Percentiles rank a stretch among this genome's conserved stretches.
phyloP scores from a whole-genome alignment of 202 grass and related monocot genomes.

The Dendrocalamus latiflorus region DNA sequence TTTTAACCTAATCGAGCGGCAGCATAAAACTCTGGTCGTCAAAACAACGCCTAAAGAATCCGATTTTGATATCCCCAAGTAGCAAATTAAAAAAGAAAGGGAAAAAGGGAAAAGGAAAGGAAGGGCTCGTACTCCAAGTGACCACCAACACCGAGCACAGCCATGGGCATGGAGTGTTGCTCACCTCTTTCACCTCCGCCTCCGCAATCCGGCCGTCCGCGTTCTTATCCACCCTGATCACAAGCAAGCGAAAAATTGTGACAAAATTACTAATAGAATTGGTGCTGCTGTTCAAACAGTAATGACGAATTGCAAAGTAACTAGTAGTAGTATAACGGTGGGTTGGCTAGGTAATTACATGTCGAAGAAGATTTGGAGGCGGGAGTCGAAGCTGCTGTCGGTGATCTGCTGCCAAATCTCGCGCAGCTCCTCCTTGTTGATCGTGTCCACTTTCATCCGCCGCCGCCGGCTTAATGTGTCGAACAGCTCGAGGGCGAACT shows the following conservation, averaged over 20 bases:
- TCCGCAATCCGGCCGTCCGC: conserved; percentile 77
- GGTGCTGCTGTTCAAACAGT: background rate
- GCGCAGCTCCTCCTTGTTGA: conserved; percentile 84
- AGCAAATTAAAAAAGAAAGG: background rate
- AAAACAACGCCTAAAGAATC: conserved; percentile 14
- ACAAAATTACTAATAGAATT: background rate
- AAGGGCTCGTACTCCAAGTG: background rate
- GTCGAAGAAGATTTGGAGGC: conserved; percentile 99
- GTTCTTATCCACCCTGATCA: conserved; percentile 92
- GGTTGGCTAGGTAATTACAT: conserved; percentile 44
- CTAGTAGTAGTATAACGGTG: background rate
- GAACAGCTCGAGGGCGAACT: conserved; percentile 96
- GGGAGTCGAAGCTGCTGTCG: conserved; percentile 93
- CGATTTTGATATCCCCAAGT: background rate
- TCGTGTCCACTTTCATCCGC: conserved; percentile 58
- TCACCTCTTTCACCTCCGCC: conserved; percentile 97
- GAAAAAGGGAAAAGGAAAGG: background rate
- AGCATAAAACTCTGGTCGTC: conserved; percentile 2
- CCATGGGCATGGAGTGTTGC: conserved; percentile 18
- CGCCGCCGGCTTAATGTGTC: conserved; percentile 84
- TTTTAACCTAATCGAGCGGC: too few relatives aligned
- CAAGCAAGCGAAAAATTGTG: background rate
- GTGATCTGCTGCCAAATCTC: conserved; percentile 96
- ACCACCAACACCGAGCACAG: conserved; percentile 23
- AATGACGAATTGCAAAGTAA: background rate